Evolutionary conservation across 2,329 filamentous ascomycete species (phyloP), one percentile per base, ranked within the genome.

Genomic region (Fusarium pseudocircinatum): DNA sequence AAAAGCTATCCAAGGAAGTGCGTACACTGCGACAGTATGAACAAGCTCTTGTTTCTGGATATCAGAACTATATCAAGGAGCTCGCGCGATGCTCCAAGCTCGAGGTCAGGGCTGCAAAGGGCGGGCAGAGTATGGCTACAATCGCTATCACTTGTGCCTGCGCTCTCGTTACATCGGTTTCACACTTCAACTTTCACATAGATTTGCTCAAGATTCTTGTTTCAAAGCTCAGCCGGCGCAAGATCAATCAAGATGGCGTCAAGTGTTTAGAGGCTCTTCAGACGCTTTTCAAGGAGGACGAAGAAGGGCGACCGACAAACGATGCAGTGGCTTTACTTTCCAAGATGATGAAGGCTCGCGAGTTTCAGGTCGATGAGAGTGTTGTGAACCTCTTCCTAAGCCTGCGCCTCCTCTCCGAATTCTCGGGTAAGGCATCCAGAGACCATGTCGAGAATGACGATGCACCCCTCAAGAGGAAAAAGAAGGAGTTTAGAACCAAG

Each of bases 131-230:
- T 62, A 81, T 98, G 30, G 89, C 91, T 12, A 92, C 87, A 59
- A 88, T 97, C 32, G 96, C 96, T 7, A 92, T 97, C 64, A 92
- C 91, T 47, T 99, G 96, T 80, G 92, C 93, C 4, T 97, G 95
- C 82, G 93, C 89, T 36, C 87, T 99, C 22, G 83, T 98, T 44
- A 90, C 89, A 26, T 87, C 92, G 4, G 95, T 98, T 2, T 94
- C 96, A 7, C 97, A 99, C 84, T 99, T 99, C 89, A 99, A 99
- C 85, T 98, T 97, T 82, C 92, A 96, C 44, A 89, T 87, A 54
- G 96, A 99, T 60, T 85, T 99, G 60, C 84, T 99, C 69, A 94
- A 94, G 82, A 96, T 98, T 65, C 81, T 99, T 20, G 91, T 97
- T 28, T 91, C 91, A 75, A 96, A 96, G 81, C 86, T 99, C 40